Evolutionary conservation across 2,329 filamentous ascomycete species (phyloP), one percentile per base, ranked within the genome.

Genomic region (Lecanicillium sp.): DNA sequence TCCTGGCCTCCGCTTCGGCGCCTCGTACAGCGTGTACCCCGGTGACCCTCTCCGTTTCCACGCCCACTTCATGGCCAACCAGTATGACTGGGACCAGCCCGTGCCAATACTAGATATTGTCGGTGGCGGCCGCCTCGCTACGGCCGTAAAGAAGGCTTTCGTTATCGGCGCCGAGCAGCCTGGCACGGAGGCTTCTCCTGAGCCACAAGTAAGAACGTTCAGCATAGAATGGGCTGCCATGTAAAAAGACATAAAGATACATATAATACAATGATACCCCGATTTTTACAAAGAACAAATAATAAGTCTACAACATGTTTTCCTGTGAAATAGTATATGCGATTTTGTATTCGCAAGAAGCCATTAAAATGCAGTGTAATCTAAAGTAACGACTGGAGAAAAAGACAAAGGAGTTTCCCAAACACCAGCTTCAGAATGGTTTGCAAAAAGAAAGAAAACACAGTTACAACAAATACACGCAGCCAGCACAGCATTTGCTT

Each of bases 11-110:
- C 85, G 92, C 18, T 98, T 98, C 54, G 92, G 92, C 18, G 94
- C 89, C 51, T 80, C 92, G 54, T 96, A 94, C 62, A 87, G 88
- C 49, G 87, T 94, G 5, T 98, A 98, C 53, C 92, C 92, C 0
- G 92, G 92, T 33, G 92, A 98, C 57, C 88, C 92, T 1, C 69
- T 98, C 37, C 81, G 92, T 10, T 98, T 94, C 58, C 92, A 98
- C 61, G 92, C 87, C 33, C 92, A 98, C 59, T 97, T 95, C 58
- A 74, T 95, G 51, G 86, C 83, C 7, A 84, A 82, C n/a, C 79
- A 84, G 22, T 78, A 84, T 50, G 79, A 71, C n/a, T 97, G 88
- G 87, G 80, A 96, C 44, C 78, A 95, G 52, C 79, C 88, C 49
- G 82, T 98, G 41, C 75, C 84, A 28, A 68, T 97, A 53, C 72